Evolutionary conservation across 768 basidiomycete genomes (phyloP).

Genomic region (Termitomyces titanicus): DNA sequence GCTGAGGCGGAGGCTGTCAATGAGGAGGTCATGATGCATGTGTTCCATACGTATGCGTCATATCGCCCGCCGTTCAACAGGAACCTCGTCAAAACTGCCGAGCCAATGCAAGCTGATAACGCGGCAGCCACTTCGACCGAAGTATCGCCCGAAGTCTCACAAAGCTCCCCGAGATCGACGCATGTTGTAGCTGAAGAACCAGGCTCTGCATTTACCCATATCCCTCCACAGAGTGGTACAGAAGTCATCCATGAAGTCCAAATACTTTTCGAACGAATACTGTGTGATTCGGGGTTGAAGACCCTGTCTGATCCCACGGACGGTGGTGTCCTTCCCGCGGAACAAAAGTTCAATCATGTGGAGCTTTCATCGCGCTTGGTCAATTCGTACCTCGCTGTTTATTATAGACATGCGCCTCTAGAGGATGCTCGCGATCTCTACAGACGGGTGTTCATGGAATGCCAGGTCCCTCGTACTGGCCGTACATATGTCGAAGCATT

Average conservation of each 20-base stretch:
- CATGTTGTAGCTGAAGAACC: neutral
- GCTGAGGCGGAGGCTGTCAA: conserved; percentile 35
- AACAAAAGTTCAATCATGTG: conserved; percentile 54
- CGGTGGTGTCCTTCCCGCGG: conserved; percentile 11
- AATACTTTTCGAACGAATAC: conserved; percentile 60
- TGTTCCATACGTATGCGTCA: conserved; percentile 85
- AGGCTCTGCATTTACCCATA: conserved; percentile 36
- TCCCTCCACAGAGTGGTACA: conserved; percentile 69
- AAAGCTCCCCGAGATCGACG: conserved; percentile 4
- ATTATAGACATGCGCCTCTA: conserved; percentile 53
- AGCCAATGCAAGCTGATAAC: conserved; percentile 7
- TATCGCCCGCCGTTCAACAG: conserved; percentile 71
- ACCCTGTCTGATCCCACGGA: neutral
- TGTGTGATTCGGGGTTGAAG: conserved; percentile 35
- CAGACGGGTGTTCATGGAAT: conserved; percentile 41
- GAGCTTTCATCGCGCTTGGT: conserved; percentile 57
- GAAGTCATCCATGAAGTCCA: conserved; percentile 71
- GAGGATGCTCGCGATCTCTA: conserved; percentile 47
- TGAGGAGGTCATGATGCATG: conserved; percentile 72
- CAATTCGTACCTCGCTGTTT: conserved; percentile 79
- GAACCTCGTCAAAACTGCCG: conserved; percentile 40
- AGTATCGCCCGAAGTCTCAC: neutral
- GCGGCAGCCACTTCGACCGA: neutral
- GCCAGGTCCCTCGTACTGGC: conserved; percentile 43
- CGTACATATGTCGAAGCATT: conserved; percentile 63